Percentiles rank a stretch among this genome's conserved stretches.
These are phyloP conservation scores for Afroboletus lepidellus DNA, from an alignment of 1,284 basidiomycete species.

Conservation along the genomic window DNA sequence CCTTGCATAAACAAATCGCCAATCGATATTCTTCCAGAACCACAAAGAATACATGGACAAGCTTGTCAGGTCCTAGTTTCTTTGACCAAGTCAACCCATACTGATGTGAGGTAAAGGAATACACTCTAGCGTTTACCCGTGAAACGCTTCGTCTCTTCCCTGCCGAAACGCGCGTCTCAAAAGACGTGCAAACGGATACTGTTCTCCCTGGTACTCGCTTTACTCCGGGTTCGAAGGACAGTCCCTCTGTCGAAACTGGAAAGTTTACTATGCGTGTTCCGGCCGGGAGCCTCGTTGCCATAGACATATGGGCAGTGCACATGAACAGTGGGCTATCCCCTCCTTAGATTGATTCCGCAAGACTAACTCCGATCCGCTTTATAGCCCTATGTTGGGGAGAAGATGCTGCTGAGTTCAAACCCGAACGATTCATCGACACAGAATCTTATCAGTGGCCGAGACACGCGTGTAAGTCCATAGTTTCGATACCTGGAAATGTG, in stretches of 20 bases:
- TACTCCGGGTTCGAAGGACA: slow-evolving; percentile 24
- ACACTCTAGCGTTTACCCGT: slow-evolving; percentile 40
- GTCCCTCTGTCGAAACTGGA: slow-evolving; percentile 27
- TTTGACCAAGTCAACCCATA: neutral
- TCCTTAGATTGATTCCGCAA: neutral
- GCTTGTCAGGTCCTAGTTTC: slow-evolving; percentile 26
- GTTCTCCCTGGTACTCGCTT: slow-evolving; percentile 38
- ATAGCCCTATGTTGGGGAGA: slow-evolving; percentile 42
- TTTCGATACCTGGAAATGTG: neutral
- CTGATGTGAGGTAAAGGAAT: slow-evolving; percentile 34
- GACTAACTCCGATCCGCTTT: neutral
- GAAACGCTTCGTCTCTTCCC: slow-evolving; percentile 46
- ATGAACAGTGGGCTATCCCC: slow-evolving; percentile 31
- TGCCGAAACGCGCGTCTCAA: slow-evolving; percentile 40
- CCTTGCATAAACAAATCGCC: neutral
- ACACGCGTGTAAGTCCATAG: slow-evolving; percentile 18
- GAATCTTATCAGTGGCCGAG: slow-evolving; percentile 39
- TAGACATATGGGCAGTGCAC: slow-evolving; percentile 42
- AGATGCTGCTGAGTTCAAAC: slow-evolving; percentile 42
- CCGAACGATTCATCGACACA: slow-evolving; percentile 48
- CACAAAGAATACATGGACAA: slow-evolving; percentile 37
- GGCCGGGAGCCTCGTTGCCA: slow-evolving; percentile 37
- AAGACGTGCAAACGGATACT: slow-evolving; percentile 37
- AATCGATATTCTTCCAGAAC: slow-evolving; percentile 23
- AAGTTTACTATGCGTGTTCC: slow-evolving; percentile 39